Percentiles rank a stretch among this genome's conserved stretches.
Evolutionary conservation across 176 grass and related monocot species (phyloP).

Genomic region (Raddia distichophylla): DNA sequence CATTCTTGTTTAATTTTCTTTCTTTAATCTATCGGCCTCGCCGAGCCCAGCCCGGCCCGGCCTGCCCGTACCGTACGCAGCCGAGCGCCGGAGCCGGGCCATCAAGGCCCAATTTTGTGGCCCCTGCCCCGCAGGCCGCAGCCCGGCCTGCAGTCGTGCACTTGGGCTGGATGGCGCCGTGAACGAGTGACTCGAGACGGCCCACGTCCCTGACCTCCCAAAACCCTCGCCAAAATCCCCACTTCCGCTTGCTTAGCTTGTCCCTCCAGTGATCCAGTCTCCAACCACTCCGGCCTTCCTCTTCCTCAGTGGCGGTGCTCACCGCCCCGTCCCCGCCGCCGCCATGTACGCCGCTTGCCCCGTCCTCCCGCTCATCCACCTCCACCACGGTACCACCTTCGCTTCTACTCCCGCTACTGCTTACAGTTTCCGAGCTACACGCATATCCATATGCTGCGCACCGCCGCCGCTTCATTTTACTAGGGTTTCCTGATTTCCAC

Average conservation of each 20-base stretch:
- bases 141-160: too few relatives aligned
- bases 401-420: background rate
- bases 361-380: slow-evolving; percentile 7
- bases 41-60: too few relatives aligned
- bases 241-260: background rate
- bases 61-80: background rate
- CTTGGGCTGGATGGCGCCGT: too few relatives aligned
- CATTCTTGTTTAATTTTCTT: too few relatives aligned
- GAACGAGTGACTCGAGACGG: slow-evolving; percentile 15
- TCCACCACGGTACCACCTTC: slow-evolving; percentile 16
- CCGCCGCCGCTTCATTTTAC: background rate
- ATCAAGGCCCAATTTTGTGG: background rate
- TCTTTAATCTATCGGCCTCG: background rate
- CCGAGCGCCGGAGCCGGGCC: background rate
- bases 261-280: background rate
- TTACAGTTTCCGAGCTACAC: background rate
- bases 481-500: slow-evolving; percentile 39
- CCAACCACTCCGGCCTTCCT: background rate
- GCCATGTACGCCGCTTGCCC: slow-evolving; percentile 8
- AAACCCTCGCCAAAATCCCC: slow-evolving; percentile 42
- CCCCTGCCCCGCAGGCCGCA: background rate
- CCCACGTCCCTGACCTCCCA: slow-evolving; percentile 32
- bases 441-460: background rate
- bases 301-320: background rate
- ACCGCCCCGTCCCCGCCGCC: background rate